These are phyloP conservation scores for Alnus rubra DNA, from an alignment of 306 rosid species.

Conservation along the genomic window DNA sequence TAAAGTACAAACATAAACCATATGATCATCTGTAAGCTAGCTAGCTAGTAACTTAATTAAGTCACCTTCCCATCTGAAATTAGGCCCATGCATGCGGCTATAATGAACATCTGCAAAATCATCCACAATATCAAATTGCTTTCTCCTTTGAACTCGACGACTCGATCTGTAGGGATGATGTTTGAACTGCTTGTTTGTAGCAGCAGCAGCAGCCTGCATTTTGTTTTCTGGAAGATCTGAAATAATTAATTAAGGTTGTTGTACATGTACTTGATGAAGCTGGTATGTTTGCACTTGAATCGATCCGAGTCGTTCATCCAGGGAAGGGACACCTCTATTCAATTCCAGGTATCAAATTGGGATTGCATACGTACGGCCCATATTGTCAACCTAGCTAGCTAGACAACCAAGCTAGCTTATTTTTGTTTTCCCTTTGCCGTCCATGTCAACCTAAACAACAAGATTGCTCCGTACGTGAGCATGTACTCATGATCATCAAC, in stretches of 20 bases:
- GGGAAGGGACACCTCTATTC: conserved; percentile 62
- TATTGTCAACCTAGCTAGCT: neutral
- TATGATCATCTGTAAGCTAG: neutral
- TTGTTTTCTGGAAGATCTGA: conserved; percentile 28
- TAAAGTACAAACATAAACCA: neutral
- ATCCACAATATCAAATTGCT: conserved; percentile 56
- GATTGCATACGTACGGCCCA: conserved; percentile 37
- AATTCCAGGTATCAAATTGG: conserved; percentile 75
- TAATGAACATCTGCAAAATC: conserved; percentile 58
- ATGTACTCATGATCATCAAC: neutral
- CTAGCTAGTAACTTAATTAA: neutral
- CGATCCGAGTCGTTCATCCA: conserved; percentile 53
- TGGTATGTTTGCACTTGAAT: conserved; percentile 29
- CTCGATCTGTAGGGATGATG: conserved; percentile 19
- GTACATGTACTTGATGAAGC: neutral
- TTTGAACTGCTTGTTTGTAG: conserved; percentile 17
- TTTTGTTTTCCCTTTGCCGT: conserved; percentile 3
- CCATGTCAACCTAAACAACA: conserved; percentile 12
- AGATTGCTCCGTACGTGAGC: neutral
- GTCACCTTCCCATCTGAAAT: conserved; percentile 49
- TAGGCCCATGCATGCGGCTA: conserved; percentile 32
- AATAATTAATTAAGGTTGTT: conserved; percentile 4
- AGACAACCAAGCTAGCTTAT: conserved; percentile 16
- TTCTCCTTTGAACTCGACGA: conserved; percentile 42
- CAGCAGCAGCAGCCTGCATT: conserved; percentile 25